Evolutionary conservation across 2,329 filamentous ascomycete species (phyloP), one percentile per base, ranked within the genome.

Genomic region (Boeremia lycopersici): DNA sequence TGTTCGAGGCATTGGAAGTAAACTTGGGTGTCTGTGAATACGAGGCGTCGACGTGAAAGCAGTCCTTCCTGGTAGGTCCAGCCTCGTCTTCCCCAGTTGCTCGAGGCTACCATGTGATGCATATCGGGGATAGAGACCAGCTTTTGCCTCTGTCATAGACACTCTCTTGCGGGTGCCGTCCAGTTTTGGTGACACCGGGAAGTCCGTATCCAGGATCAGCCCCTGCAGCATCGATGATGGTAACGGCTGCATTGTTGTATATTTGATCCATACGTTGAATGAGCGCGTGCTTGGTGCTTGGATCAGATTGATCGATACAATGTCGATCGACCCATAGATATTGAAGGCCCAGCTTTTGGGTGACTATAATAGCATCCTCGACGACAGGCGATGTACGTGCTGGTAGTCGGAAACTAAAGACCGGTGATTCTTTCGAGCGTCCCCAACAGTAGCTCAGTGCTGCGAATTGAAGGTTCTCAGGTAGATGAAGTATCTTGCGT

Each of bases 1-100:
- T 43, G 36, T 23, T 44, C 38, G 23, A 51, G 29, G 17, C 73
- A 74, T 41, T 74, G 69, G 34, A 72, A 74, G 48, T 69, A 73
- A 1, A 73, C 60, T 10, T 64, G 56, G 0, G 62, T 64, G 7
- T 71, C 59, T 2, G 70, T 70, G 29, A 77, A 77, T 11, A 76
- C 68, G 1, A 77, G 62, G 44, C 71, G 73, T 6, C 74, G 60
- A 8, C 64, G 51, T 1, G 75, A 75, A 1, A 76, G 68, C 25
- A 77, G 61, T 11, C 71, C 58, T 55, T 77, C 74, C 56, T 77
- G 74, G 48, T 76, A 76, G 4, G 74, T 77, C 75, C 75, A 77
- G 0, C 71, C 74, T 34, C 76, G 65, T 1, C 62, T 65, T 48
- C 73, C 74, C 71, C 75, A 76, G 25, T 51, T 64, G 5, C 71